Evolutionary conservation across 2,329 filamentous ascomycete genomes (phyloP), one percentile per base, ranked within the genome.

Genomic region (Anthostomella pinea): DNA sequence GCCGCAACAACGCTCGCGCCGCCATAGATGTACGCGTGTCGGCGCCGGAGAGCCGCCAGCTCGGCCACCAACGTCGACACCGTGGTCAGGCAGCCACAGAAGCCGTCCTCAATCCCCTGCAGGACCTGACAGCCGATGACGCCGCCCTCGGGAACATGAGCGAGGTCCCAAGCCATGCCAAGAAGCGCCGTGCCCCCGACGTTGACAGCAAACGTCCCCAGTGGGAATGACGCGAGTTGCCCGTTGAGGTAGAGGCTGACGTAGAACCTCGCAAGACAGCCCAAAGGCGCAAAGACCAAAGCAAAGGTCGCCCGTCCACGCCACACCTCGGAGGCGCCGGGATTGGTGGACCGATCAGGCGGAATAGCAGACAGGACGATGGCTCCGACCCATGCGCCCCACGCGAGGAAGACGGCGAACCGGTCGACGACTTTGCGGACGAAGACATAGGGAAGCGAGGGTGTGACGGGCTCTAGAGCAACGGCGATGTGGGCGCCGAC

Each of bases 131-230:
- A 90, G 1, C 79, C 80, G 0, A 81, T 53, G 2, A 75, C 57
- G 1, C 75, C 74, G 4, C 68, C 68, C 2, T 71, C 46, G 0
- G 71, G 74, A 0, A 72, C 73, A 53, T 87, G 88, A 46, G 88
- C 85, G 33, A 95, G 65, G 54, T 94, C 85, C 68, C 78, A 95
- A 19, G 80, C 76, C 73, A 88, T 81, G 10, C 79, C 89, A 32
- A 94, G 61, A 11, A 95, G 62, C 0, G 74, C 74, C 0, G 87
- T 89, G 4, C 90, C 91, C 10, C 83, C 59, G 4, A 94, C 69
- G 54, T 97, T 97, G 18, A 85, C 87, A 0, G 68, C 65, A 52
- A 96, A 95, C 0, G 91, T 97, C 3, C 91, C 91, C 0, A 96
- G 61, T 0, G 91, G 91, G 49, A 96, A 96, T 0, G 73, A 66